Evolutionary conservation across 73 alveolate genomes (phyloP).

Genomic region (Paramecium primaurelia): DNA sequence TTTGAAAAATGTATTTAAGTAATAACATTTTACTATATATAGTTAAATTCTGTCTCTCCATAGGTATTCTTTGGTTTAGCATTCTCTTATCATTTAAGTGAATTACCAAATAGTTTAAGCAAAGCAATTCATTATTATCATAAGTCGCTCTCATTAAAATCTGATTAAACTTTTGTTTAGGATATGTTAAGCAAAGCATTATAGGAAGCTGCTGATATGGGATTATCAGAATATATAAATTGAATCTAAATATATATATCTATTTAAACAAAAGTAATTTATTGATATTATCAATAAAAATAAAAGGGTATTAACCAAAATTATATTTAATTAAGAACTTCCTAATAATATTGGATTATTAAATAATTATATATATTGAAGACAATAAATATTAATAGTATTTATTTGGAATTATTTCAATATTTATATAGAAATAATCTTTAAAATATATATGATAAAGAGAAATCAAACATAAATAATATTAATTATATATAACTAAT

Average conservation of each 20-base stretch:
- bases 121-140: constrained; percentile 92
- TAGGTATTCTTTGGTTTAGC: constrained; percentile 91
- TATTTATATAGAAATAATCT: no score
- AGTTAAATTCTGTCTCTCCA: constrained; percentile 83
- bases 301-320: no score
- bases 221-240: constrained; percentile 37
- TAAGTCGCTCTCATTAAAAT: constrained; percentile 89
- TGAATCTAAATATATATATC: not conserved
- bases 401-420: no score
- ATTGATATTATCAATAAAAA: not conserved
- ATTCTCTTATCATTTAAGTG: constrained; percentile 74
- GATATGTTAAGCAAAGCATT: constrained; percentile 89
- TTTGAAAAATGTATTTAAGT: constrained; percentile 67
- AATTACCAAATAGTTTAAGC: constrained; percentile 67
- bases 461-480: no score
- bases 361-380: no score
- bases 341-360: no score
- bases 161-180: constrained; percentile 85
- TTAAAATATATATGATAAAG: no score
- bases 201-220: constrained; percentile 67
- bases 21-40: constrained; percentile 68
- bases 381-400: no score
- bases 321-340: no score
- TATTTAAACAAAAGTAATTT: not conserved
- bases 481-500: no score